Conservation (phyloP, 345 rosid genomes). For the thale cress (Arabidopsis thaliana) region DNA sequence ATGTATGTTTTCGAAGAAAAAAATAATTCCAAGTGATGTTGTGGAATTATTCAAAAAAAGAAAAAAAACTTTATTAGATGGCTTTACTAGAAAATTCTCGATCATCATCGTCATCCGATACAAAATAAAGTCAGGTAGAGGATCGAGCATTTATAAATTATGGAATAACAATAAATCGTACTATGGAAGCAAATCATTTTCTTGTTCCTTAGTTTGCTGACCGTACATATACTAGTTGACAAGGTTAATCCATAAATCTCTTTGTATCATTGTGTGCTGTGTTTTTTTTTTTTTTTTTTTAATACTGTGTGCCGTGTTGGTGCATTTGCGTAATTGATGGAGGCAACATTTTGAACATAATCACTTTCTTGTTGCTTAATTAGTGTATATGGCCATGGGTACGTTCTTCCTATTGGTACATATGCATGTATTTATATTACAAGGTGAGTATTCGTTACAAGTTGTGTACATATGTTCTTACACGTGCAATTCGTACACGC, state of each 20-base stretch:
- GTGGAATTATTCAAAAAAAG: not conserved
- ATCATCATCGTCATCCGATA: constrained; percentile 2
- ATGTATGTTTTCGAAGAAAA: not conserved
- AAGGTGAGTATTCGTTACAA: not conserved
- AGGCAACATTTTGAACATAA: constrained; percentile 24
- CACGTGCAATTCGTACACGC: constrained; percentile 4
- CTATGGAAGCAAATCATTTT: not conserved
- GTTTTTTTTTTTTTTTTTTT: not conserved
- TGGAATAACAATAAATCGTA: not conserved
- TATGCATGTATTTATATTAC: not conserved
- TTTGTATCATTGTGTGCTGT: not conserved
- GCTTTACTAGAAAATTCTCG: not conserved
- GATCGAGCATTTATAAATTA: not conserved
- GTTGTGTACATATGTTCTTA: constrained; percentile 9
- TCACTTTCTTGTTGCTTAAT: constrained; percentile 29
- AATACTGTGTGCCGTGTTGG: not conserved
- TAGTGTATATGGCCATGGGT: constrained; percentile 11
- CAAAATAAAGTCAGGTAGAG: not conserved
- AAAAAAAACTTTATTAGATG: not conserved
- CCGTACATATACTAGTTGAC: not conserved
- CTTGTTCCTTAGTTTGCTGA: constrained; percentile 16
- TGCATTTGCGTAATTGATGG: constrained; percentile 36
- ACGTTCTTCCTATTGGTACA: constrained; percentile 14
- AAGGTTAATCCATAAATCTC: not conserved
- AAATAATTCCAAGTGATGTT: constrained; percentile 13